Conservation (phyloP, 2,329 filamentous ascomycete species). For the Cadophora gregata region DNA sequence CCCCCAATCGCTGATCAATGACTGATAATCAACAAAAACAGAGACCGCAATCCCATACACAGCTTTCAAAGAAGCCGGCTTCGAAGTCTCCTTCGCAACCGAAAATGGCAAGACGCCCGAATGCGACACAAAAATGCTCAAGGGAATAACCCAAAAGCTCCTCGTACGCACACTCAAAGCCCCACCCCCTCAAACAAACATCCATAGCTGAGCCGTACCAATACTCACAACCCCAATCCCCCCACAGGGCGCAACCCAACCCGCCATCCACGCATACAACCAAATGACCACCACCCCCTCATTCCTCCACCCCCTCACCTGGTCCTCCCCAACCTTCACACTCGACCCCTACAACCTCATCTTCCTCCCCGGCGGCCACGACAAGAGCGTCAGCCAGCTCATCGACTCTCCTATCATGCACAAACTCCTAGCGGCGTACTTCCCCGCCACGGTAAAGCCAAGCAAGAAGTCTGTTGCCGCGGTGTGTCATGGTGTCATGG, state of each 20-base stretch:
- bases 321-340: slow-evolving; percentile 52
- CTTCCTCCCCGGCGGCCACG: slow-evolving; percentile 59
- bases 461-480: slow-evolving; percentile 53
- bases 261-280: slow-evolving; percentile 51
- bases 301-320: slow-evolving; percentile 52
- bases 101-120: slow-evolving; percentile 53
- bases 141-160: slow-evolving; percentile 55
- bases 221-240: slow-evolving; percentile 60
- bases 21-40: slow-evolving; percentile 36
- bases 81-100: slow-evolving; percentile 56
- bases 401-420: slow-evolving; percentile 56
- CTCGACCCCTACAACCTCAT: slow-evolving; percentile 55
- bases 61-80: slow-evolving; percentile 54
- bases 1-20: no score
- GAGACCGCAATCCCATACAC: slow-evolving; percentile 58
- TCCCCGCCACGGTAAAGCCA: slow-evolving; percentile 54
- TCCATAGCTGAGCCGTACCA: no score
- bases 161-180: slow-evolving; percentile 52
- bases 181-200: neutral
- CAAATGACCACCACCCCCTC: slow-evolving; percentile 51
- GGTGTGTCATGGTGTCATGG: slow-evolving; percentile 60
- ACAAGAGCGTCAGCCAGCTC: slow-evolving; percentile 57
- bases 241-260: slow-evolving; percentile 53
- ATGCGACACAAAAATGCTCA: slow-evolving; percentile 57
- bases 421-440: slow-evolving; percentile 52